Evolutionary conservation across 1,284 basidiomycete genomes (phyloP).

Genomic region (Cryptococcus sp.): DNA sequence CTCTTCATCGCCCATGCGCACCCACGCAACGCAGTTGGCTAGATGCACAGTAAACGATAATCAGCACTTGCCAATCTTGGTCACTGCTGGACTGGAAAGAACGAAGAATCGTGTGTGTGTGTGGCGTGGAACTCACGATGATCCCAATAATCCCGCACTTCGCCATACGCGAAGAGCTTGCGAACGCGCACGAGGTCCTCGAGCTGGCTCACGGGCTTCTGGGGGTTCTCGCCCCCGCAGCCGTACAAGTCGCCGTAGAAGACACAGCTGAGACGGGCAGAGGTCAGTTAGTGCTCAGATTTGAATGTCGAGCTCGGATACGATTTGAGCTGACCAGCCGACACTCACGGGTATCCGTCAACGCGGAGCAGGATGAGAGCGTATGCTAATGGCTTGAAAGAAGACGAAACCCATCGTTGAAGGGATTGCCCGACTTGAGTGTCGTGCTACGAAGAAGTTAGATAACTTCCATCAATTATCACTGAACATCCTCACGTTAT

Average conservation of each 20-base stretch:
- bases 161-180: constrained; percentile 60
- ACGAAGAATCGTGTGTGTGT: constrained; percentile 16
- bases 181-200: constrained; percentile 58
- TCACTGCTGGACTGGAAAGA: background rate
- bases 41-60: background rate
- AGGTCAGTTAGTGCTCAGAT: background rate
- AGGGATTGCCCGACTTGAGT: constrained; percentile 61
- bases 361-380: constrained; percentile 79
- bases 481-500: constrained; percentile 50
- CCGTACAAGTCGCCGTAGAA: constrained; percentile 84
- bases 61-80: constrained; percentile 7
- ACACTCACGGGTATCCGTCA: constrained; percentile 78
- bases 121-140: constrained; percentile 55
- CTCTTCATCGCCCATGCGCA: constrained; percentile 57
- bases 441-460: constrained; percentile 47
- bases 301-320: too few relatives aligned
- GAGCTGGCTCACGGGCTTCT: constrained; percentile 55
- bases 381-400: constrained; percentile 68
- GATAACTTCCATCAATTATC: background rate
- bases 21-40: constrained; percentile 58
- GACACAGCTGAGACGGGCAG: constrained; percentile 63
- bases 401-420: constrained; percentile 58
- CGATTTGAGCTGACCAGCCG: too few relatives aligned
- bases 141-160: constrained; percentile 58
- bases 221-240: constrained; percentile 57